Base-by-base conservation (phyloP, 768 basidiomycete genomes). In the Termitomyces sp. region DNA sequence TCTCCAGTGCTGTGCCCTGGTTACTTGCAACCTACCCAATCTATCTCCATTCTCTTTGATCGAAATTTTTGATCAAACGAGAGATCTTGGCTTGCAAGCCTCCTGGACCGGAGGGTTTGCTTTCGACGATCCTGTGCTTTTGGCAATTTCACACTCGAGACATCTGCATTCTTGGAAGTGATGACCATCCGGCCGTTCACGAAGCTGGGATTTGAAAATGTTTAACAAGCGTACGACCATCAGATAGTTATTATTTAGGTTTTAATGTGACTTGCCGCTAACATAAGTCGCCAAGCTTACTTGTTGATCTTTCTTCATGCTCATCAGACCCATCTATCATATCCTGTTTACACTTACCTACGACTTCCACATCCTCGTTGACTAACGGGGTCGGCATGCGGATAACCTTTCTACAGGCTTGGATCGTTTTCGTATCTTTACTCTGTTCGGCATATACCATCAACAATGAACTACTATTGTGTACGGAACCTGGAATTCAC, bases 401-500 rank as follows among this genome's bases (percentile, higher is more conserved):
- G 49, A 55, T 23, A 38, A 40, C 38, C 46, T 51, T 53, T 52
- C 20, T 56, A 23, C 58, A 47, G 18, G 33, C 56, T 33, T 56
- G 43, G 55, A 23, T 54, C 44, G 51, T 38, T 13, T 43, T 65
- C 16, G 56, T 50, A 44, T 56, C 53, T 18, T 41, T 60, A 52
- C 52, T 56, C 13, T 44, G 18, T 41, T 53, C 55, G 18, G 47
- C 60, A 23, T 46, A 60, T 40, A 41, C 57, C 7, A 38, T 36
- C 23, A 26, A 32, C 28, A 51, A 54, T 33, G 60, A 59, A 51
- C 10, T 33, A 56, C 43, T 40, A 14, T 5, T 47, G 36, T 63
- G 71, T 26, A 74, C 74, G 38, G 67, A 68, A 26, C 62, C 67
- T 32, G 75, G 76, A 13, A 54, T 78, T 7, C 74, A 77, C 63